Evolutionary conservation across 2,329 filamentous ascomycete species (phyloP), one percentile per base, ranked within the genome.

Genomic region (Venturia effusa): DNA sequence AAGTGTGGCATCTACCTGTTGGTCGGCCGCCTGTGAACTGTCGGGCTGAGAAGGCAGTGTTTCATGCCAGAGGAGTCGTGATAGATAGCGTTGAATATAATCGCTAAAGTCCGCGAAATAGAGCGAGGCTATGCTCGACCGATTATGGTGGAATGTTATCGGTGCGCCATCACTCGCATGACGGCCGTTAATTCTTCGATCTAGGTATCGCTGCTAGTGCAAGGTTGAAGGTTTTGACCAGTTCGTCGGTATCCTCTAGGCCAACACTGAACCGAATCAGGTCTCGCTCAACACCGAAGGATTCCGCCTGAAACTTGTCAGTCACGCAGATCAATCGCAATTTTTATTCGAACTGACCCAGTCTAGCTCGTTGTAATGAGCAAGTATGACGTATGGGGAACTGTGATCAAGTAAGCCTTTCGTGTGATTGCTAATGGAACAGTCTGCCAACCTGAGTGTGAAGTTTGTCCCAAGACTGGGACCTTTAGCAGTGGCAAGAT

Each of bases 391-490:
- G 74, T 96, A 99, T 0, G 94, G 94, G 60, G 88, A 96, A 64
- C 88, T 83, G 10, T 11, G 3, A 60, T 69, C 61, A 55, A 5
- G 22, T 62, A 27, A 62, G 61, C 34, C 24, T 27, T 24, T 27
- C 37, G 34, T 59, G 11, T 19, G 15, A 30, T 17, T 39, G 34
- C 17, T 17, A 10, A 55, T 2, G 24, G 2, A 4, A 34, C 3
- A 19, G 19, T 19, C 17, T 57, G 32, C 57, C 37, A 15, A 81
- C 80, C 78, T 88, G 43, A 99, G 79, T 0, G 94, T 97, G 73
- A 99, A 99, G 75, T 99, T 99, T 0, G 94, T 97, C 1, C 94
- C 94, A 61, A 99, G 79, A 75, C 92, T 97, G 0, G 94, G 94
- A 0, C 94, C 94, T 75, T 99, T 99, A 45, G 91, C 87, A 1